Conservation (phyloP, 108 stramenopile species). For the Fragilaria radians region DNA sequence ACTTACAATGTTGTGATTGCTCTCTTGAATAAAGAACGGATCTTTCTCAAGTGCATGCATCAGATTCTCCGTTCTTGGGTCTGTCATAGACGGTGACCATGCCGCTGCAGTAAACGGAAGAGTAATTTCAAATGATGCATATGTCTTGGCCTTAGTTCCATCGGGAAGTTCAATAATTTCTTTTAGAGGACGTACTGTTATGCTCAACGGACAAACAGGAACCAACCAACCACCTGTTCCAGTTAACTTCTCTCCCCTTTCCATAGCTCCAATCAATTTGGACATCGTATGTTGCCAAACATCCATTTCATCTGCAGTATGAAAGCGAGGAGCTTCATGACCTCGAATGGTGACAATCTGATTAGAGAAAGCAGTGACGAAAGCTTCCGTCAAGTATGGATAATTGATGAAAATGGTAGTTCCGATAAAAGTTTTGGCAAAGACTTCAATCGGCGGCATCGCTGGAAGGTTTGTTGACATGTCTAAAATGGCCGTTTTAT, state of each 20-base stretch:
- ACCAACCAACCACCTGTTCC: conserved; percentile 74
- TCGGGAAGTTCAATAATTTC: conserved; percentile 55
- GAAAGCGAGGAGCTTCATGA: conserved; percentile 16
- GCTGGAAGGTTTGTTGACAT: conserved; percentile 51
- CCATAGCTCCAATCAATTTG: conserved; percentile 27
- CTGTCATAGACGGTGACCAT: conserved; percentile 47
- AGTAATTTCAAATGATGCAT: conserved; percentile 81
- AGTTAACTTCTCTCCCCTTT: conserved; percentile 55
- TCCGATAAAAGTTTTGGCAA: conserved; percentile 73
- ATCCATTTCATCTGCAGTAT: conserved; percentile 19
- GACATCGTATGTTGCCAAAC: conserved; percentile 11
- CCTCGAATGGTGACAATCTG: conserved; percentile 46
- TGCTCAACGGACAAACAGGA: conserved; percentile 40
- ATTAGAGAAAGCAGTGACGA: conserved; percentile 76
- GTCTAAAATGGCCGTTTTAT: conserved; percentile 70
- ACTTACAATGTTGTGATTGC: not conserved
- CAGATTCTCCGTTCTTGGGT: conserved; percentile 33
- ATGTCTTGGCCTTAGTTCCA: conserved; percentile 72
- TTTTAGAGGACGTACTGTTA: conserved; percentile 81
- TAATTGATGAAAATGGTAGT: conserved; percentile 71
- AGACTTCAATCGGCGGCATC: conserved; percentile 37
- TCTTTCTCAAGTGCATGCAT: conserved; percentile 54
- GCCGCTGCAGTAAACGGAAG: conserved; percentile 71
- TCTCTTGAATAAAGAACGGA: conserved; percentile 19
- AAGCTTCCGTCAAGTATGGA: conserved; percentile 71